A percentile compares a stretch with the other conserved stretches of the same genome.
phyloP scores from a whole-genome alignment of 331 rosid species.

The Malus hybrid region DNA sequence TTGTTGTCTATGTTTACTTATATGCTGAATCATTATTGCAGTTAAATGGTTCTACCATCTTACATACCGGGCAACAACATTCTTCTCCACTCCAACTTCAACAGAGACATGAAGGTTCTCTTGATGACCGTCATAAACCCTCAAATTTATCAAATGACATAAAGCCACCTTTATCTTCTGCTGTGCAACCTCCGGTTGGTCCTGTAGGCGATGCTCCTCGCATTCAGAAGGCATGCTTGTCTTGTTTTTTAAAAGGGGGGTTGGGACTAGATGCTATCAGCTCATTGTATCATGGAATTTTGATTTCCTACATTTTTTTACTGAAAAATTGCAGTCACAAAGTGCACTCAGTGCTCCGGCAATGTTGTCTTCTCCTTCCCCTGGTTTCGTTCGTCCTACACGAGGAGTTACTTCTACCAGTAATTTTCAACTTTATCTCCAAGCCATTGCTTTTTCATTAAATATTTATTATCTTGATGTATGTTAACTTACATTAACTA shows the following conservation, averaged over 20 bases:
- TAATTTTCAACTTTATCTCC: slow-evolving; percentile 27
- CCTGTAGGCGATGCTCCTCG: slow-evolving; percentile 43
- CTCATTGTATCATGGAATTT: not conserved
- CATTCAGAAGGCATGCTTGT: slow-evolving; percentile 48
- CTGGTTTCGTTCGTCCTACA: slow-evolving; percentile 67
- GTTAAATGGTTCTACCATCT: slow-evolving; percentile 45
- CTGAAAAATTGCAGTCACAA: slow-evolving; percentile 42
- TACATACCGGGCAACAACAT: slow-evolving; percentile 59
- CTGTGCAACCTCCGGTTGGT: slow-evolving; percentile 48
- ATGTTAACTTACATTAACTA: not conserved
- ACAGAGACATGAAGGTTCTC: slow-evolving; percentile 59
- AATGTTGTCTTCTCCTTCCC: slow-evolving; percentile 55
- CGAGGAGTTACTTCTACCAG: slow-evolving; percentile 67
- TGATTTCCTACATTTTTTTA: slow-evolving; percentile 1
- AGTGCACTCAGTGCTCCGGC: slow-evolving; percentile 33
- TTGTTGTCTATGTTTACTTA: slow-evolving; percentile 11
- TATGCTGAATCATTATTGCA: slow-evolving; percentile 30
- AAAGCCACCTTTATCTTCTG: slow-evolving; percentile 53
- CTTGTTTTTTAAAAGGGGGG: not conserved
- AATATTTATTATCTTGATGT: not conserved
- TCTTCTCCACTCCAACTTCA: slow-evolving; percentile 55
- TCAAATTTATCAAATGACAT: slow-evolving; percentile 45
- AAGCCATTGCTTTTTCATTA: not conserved
- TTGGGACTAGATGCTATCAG: not conserved
- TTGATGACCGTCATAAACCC: slow-evolving; percentile 62